Evolutionary conservation across 129 eudicot species (phyloP), one percentile per base, ranked within the genome.

Genomic region (Arctium lappa): DNA sequence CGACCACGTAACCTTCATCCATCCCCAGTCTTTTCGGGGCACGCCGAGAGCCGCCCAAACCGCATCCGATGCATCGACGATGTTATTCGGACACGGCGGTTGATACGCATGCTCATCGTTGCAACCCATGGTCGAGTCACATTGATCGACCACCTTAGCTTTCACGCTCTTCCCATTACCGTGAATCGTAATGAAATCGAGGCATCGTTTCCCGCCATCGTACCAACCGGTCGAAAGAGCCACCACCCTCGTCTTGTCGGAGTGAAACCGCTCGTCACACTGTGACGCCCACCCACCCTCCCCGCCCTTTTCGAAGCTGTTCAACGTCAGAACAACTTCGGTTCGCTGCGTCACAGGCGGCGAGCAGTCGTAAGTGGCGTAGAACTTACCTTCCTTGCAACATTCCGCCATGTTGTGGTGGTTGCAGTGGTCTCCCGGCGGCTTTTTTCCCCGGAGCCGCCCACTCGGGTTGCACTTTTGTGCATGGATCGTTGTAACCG

Each of bases 11-110:
- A 88, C 65, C 13, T 75, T 40, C 18, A 82, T 88, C 63, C 60
- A 60, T 3, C 94, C 94, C 42, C 71, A 2, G 30, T 86, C 78
- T 30, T 37, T 65, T 72, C 60, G 15, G 0, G 88, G 75, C 68
- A 91, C 75, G 2, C 88, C 90, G 2, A 88, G 76, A 22, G 86
- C 94, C 7, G 74, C 68, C 92, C 92, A 88, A 15, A 91, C 92
- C 0, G 90, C 89, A 44, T 74, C 70, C 1, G 92, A 86, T 18
- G 89, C 94, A 82, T 91, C 92, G 32, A 91, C 90, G 1, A 91
- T 85, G 32, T 91, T 82, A 36, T 87, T 86, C 38, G 36, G 34
- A 6, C 91, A 88, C 2, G 89, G 91, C 8, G 88, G 86, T 34
- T 83, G 88, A 42, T 53, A 73, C 0, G 82, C 85, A 11, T 86